Percentiles rank a stretch among this genome's conserved stretches.
Conservation (phyloP, 75 land plant genomes). For the Cupressus sempervirens region DNA sequence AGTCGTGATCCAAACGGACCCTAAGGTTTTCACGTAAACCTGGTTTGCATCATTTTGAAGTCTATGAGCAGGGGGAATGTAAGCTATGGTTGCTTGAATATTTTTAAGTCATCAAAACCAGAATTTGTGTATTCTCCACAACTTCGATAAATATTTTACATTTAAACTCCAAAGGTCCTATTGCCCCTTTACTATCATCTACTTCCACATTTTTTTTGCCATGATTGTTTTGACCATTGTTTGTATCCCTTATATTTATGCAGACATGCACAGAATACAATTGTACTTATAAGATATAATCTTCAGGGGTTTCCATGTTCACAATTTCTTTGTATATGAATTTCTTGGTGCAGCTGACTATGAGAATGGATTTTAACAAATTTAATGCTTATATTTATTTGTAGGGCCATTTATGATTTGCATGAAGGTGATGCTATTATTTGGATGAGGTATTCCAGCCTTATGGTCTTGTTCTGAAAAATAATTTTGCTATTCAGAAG, state of each 20-base stretch:
- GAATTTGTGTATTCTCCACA: neutral
- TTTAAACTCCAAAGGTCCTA: neutral
- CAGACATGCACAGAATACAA: neutral
- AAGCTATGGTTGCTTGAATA: neutral
- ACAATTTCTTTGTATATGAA: neutral
- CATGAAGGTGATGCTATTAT: neutral
- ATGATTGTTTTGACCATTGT: neutral
- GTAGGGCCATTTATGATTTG: neutral
- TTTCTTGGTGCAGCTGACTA: neutral
- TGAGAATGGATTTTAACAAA: neutral
- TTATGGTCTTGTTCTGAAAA: slow-evolving; percentile 27
- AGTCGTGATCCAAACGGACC: too few species aligned
- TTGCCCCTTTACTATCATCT: neutral
- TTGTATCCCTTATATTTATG: neutral
- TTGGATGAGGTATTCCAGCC: slow-evolving; percentile 23
- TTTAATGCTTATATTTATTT: neutral
- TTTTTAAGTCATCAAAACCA: neutral
- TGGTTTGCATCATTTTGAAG: neutral
- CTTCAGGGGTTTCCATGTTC: neutral
- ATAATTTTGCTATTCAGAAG: slow-evolving; percentile 29
- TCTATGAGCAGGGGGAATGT: neutral
- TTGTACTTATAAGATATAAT: neutral
- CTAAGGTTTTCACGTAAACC: neutral
- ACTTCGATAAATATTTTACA: neutral
- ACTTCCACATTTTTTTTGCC: neutral